Evolutionary conservation across 2,329 filamentous ascomycete genomes (phyloP), one percentile per base, ranked within the genome.

Genomic region (Hypoxylon sp.): DNA sequence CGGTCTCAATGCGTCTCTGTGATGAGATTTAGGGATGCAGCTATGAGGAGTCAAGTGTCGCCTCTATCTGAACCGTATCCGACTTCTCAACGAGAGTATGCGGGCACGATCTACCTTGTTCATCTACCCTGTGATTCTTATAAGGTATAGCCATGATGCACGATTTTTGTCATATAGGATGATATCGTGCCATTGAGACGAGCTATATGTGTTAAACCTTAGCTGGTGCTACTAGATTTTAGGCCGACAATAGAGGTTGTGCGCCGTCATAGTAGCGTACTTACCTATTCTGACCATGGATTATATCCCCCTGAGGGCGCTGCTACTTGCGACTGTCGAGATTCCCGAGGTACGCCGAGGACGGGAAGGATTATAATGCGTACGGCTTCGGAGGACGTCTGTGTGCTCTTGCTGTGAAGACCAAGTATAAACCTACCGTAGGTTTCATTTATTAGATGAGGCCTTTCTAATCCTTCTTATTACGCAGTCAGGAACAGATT

Each of bases 311-410:
- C 24, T 4, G 36, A 53, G 12, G 84, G 79, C 0, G 85, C 85
- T 3, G 85, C 85, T 24, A 80, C 75, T 26, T 82, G 79, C 2
- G 81, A 84, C 84, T 85, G 89, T 4, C 82, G 78, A 48, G 90
- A 80, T 22, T 85, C 82, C 36, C 87, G 83, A 76, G 88, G 90
- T 1, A 82, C 82, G 18, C 82, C 81, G 7, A 90, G 80, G 53
- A 90, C 85, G 49, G 87, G 81, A 72, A 85, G 87, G 45, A 90
- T 79, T 0, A 86, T 85, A 56, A 85, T 83, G 68, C 90, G 87
- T 1, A 89, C 87, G 7, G 86, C 84, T 70, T 89, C 87, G 0
- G 86, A 85, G 40, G 84, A 87, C 0, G 87, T 86, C 1, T 83
- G 80, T n/a, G n/a, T n/a, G n/a, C n/a, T n/a, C n/a, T n/a, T n/a